Conservation (phyloP, 2,329 filamentous ascomycete genomes). For the Raffaelea ambrosiae region DNA sequence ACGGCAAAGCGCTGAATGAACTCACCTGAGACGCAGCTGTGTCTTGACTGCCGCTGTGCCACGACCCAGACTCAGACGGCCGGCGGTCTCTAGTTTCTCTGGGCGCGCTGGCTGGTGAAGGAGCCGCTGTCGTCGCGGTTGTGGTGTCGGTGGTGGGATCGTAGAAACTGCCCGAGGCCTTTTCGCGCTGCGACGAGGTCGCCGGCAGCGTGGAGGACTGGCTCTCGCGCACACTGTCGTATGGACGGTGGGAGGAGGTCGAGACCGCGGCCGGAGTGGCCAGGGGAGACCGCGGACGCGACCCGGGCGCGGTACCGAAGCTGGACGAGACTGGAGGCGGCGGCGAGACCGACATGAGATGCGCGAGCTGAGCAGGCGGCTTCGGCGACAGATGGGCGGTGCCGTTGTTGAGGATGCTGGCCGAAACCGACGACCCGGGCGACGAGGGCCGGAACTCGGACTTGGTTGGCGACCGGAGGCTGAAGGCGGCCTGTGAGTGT, state of each 20-base stretch:
- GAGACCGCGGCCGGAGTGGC: too few species aligned
- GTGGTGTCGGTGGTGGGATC: conserved; percentile 44
- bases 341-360: conserved; percentile 20
- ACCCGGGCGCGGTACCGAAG: neutral
- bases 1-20: neutral
- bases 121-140: conserved; percentile 22
- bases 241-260: neutral
- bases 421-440: conserved; percentile 14
- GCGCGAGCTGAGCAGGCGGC: conserved; percentile 20
- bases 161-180: conserved; percentile 36
- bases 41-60: conserved; percentile 33
- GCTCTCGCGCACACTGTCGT: conserved; percentile 1
- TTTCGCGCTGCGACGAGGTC: conserved; percentile 9
- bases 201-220: conserved; percentile 3
- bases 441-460: conserved; percentile 27
- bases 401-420: conserved; percentile 16
- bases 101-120: conserved; percentile 9
- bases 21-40: conserved; percentile 40
- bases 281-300: conserved; percentile 12
- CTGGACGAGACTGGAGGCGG: conserved; percentile 1
- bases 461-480: conserved; percentile 40
- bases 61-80: conserved; percentile 34
- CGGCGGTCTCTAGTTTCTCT: conserved; percentile 36
- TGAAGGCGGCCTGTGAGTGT: conserved; percentile 31
- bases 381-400: conserved; percentile 8